Percentiles rank a stretch among this genome's conserved stretches.
phyloP scores from a whole-genome alignment of 2,329 filamentous ascomycete genomes.

The Trichoderma endophyticum region DNA sequence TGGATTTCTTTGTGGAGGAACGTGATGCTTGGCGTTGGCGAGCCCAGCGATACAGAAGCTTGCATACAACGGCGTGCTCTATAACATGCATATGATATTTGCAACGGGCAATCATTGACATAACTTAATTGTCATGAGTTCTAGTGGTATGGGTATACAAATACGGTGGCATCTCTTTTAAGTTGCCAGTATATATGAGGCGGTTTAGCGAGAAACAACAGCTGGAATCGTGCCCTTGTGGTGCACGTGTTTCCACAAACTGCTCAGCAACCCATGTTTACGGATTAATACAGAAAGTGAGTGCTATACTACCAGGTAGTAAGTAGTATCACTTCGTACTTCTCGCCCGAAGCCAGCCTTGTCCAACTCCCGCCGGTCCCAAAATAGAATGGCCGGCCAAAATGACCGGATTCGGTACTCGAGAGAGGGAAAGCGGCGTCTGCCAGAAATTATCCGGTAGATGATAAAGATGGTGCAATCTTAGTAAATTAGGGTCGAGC shows the following conservation, averaged over 20 bases:
- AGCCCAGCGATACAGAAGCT: background rate
- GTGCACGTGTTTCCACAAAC: background rate
- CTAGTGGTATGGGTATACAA: background rate
- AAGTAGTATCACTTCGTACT: background rate
- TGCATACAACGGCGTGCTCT: background rate
- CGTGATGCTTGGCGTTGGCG: background rate
- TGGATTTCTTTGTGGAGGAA: background rate
- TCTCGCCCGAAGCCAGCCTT: background rate
- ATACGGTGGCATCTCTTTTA: background rate
- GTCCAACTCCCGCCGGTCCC: background rate
- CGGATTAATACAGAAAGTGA: background rate
- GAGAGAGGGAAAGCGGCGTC: background rate
- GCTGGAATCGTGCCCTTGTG: background rate
- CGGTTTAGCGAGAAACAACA: background rate
- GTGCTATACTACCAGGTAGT: background rate
- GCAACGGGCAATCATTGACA: background rate
- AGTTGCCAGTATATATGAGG: background rate
- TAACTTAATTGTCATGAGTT: background rate
- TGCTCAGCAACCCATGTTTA: background rate
- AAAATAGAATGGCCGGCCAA: background rate
- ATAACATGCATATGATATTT: background rate
- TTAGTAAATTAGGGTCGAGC: background rate
- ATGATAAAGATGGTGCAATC: background rate
- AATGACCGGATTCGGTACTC: background rate
- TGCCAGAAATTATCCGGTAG: background rate